Evolutionary conservation across 2,329 filamentous ascomycete genomes (phyloP), one percentile per base, ranked within the genome.

Genomic region (Epichloe gansuensis): DNA sequence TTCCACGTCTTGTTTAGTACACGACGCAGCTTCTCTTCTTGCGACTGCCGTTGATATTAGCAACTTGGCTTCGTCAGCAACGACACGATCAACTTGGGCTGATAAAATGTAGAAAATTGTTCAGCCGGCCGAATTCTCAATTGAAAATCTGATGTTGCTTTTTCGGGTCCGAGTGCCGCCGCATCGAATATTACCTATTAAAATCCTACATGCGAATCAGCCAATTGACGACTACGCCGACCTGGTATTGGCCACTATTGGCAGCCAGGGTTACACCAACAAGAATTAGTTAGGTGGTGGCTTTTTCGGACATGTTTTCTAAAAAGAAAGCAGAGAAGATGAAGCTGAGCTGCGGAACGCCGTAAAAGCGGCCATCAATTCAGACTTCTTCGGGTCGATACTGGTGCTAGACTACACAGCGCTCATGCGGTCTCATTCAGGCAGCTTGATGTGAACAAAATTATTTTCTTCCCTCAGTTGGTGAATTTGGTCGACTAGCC

Each of bases 231-330:
- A 51, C 46, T 17, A 48, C 42, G 12, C 41, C 28, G 21, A 54
- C 35, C n/a, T 41, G 44, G 48, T 45, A 31, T 31, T 48, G 49
- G 45, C 44, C 21, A 47, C 51, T 53, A 50, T 46, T 43, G 50
- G 47, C 47, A 46, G 35, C 50, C 38, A 45, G 38, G 38, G 56
- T 58, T 56, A 56, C 55, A 58, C 57, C 34, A 48, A 52, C 52
- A 39, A 55, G 44, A 52, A 46, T 55, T 38, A n/a, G 50, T 37
- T 52, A 51, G 51, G 52, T 56, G 52, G 46, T 51, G 47, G 44
- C 9, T 34, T 41, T 31, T 23, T 28, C 48, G 37, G 47, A 25
- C 43, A 41, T 54, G 31, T 45, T 6, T 9, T 46, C 25, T 51
- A 15, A 45, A 8, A 12, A 39, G 35, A 28, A 43, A 21, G 9